phyloP scores from a whole-genome alignment of 129 eudicot genomes.

The Lonicera japonica region DNA sequence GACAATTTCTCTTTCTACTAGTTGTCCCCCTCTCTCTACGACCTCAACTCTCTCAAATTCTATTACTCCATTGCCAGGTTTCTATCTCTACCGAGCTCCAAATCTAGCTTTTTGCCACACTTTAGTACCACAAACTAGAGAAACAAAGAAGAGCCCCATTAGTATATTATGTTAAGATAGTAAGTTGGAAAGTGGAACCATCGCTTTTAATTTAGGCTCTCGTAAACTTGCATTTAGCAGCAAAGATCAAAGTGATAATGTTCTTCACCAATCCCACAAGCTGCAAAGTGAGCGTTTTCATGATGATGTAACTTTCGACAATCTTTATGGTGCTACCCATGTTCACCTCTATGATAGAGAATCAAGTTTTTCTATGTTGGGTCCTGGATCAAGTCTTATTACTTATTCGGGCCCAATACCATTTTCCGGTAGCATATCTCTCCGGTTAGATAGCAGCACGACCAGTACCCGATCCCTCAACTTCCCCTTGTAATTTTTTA shows the following conservation, averaged over 20 bases:
- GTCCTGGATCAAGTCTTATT: slow-evolving; percentile 37
- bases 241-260: too few relatives aligned
- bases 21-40: too few relatives aligned
- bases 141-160: slow-evolving; percentile 10
- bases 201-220: slow-evolving; percentile 33
- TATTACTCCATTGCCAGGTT: too few relatives aligned
- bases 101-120: too few relatives aligned
- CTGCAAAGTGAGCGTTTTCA: slow-evolving; percentile 18
- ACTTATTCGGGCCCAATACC: too few relatives aligned
- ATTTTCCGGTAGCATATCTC: slow-evolving; percentile 67
- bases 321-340: slow-evolving; percentile 3
- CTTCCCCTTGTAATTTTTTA: slow-evolving; percentile 66
- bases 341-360: slow-evolving; percentile 47
- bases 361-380: slow-evolving; percentile 56
- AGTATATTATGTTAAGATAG: slow-evolving; percentile 22
- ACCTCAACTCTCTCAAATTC: too few relatives aligned
- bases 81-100: too few relatives aligned
- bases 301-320: slow-evolving; percentile 24
- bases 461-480: slow-evolving; percentile 91
- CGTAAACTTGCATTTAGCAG: slow-evolving; percentile 15
- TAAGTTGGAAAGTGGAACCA: slow-evolving; percentile 32
- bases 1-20: too few relatives aligned
- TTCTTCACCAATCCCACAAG: slow-evolving; percentile 11
- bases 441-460: slow-evolving; percentile 87
- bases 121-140: slow-evolving; percentile 17